phyloP scores from a whole-genome alignment of 2,329 filamentous ascomycete species.

The Curvularia eragrostidis region DNA sequence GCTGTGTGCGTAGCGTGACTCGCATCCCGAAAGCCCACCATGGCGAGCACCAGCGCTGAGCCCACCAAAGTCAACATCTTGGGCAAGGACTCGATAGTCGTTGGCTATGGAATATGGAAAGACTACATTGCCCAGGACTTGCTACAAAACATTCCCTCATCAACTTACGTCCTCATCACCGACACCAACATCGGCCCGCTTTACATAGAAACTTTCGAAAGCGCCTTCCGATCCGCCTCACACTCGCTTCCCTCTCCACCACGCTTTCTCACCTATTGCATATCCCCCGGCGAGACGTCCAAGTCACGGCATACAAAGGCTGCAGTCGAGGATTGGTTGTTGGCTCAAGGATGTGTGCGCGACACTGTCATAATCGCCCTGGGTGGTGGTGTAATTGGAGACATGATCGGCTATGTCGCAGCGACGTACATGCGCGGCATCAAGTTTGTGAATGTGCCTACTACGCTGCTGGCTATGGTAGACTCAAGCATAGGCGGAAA shows the following conservation, averaged over 20 bases:
- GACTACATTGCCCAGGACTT: constrained; percentile 82
- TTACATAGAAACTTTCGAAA: constrained; percentile 80
- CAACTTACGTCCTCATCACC: constrained; percentile 95
- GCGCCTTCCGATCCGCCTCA: constrained; percentile 69
- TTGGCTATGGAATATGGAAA: constrained; percentile 90
- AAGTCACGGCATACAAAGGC: constrained; percentile 94
- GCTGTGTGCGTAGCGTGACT: constrained; percentile 19
- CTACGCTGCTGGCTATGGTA: constrained; percentile 94
- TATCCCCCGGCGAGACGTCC: constrained; percentile 89
- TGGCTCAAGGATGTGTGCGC: constrained; percentile 87
- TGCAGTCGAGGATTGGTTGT: constrained; percentile 97
- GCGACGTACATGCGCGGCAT: constrained; percentile 99
- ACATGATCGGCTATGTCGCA: constrained; percentile 97
- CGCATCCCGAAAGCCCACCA: constrained; percentile 28
- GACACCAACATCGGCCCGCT: constrained; percentile 86
- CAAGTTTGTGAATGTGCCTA: constrained; percentile 94
- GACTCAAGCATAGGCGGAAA: constrained; percentile 98
- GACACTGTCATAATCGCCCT: constrained; percentile 95
- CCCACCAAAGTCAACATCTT: constrained; percentile 78
- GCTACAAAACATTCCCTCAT: constrained; percentile 76
- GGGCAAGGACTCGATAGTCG: constrained; percentile 86
- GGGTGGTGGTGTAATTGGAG: constrained; percentile 94
- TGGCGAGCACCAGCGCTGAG: constrained; percentile 42
- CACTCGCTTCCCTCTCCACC: constrained; percentile 58
- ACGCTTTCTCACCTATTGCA: constrained; percentile 85